phyloP scores from a whole-genome alignment of 2,329 filamentous ascomycete genomes.

The Hypoxylon sp. region DNA sequence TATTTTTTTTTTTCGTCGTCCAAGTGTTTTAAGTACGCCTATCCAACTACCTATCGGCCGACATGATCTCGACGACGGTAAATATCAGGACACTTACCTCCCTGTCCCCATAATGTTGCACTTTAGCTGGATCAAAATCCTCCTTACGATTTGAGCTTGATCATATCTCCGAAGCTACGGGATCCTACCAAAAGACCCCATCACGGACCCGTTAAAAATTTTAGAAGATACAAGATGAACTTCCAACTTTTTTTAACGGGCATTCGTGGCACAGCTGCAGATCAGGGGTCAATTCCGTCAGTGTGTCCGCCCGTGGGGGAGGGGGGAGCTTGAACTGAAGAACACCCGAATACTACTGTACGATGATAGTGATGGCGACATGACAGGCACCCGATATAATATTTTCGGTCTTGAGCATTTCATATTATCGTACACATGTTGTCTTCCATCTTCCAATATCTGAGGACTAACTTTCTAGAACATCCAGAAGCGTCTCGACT shows the following conservation, averaged over 20 bases:
- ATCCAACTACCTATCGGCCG: too few relatives aligned
- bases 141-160: constrained; percentile 19
- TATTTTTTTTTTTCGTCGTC: too few relatives aligned
- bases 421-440: constrained; percentile 2
- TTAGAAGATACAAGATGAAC: constrained; percentile 14
- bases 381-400: constrained; percentile 6
- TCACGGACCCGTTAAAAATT: constrained; percentile 14
- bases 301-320: constrained; percentile 3
- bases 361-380: constrained; percentile 16
- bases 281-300: constrained; percentile 28
- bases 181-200: constrained; percentile 9
- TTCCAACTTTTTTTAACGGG: constrained; percentile 14
- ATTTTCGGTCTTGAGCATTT: constrained; percentile 11
- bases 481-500: constrained; percentile 34
- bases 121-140: constrained; percentile 2
- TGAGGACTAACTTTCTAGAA: constrained; percentile 26
- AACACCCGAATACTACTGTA: constrained; percentile 12
- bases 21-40: too few relatives aligned
- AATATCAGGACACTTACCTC: constrained; percentile 1
- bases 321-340: constrained; percentile 2
- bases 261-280: constrained; percentile 19
- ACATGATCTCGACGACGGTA: constrained; percentile 13
- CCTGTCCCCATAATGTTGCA: not conserved
- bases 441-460: constrained; percentile 1
- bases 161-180: constrained; percentile 23